Base-by-base conservation (phyloP, 768 basidiomycete species). In the Mycena chlorophos region DNA sequence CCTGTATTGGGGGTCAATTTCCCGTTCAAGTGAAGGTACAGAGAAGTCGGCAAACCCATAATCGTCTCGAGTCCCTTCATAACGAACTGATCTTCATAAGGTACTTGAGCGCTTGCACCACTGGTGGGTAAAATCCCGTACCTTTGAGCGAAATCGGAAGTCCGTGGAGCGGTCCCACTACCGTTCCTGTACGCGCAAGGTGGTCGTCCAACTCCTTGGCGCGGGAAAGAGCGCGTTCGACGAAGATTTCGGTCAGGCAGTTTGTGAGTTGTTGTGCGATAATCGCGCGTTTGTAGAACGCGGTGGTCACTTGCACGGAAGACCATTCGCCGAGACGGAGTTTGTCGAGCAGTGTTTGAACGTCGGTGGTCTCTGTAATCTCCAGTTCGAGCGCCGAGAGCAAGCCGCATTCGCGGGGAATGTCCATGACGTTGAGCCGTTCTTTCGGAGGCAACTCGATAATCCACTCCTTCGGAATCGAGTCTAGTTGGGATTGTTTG, bases 211-310 rank as follows among this genome's bases (percentile, higher is more conserved):
- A 70, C 57, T 82, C 70, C 47, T 62, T 68, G 3, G 85, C 85
- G 38, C 75, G 71, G 49, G 66, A 57, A 39, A 82, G 66, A 3
- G 75, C 80, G n/a, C 78, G 73, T 20, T 80, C 76, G 56, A 84
- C 72, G 57, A 83, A 84, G 47, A 85, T 78, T 56, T 86, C 83
- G 16, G 82, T 80, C 20, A 84, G 66, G 62, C 83, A 84, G 58
- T 81, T 81, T 5, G 78, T 78, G 71, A 88, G 68, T 64, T 88
- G 86, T 13, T 89, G 86, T 2, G 86, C 86, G 26, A 89, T 65
- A 29, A 85, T 76, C 1, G 87, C 87, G 6, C 86, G 74, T 65
- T 87, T 87, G 68, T 78, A 84, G 66, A 82, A 88, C 0, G 86
- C 85, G 0, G 70, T 78, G 0, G 82, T 82, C 5, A 87, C 85